Base-by-base conservation (phyloP, 805 yeast genomes). In the Lipomyces spencermartinsiae region DNA sequence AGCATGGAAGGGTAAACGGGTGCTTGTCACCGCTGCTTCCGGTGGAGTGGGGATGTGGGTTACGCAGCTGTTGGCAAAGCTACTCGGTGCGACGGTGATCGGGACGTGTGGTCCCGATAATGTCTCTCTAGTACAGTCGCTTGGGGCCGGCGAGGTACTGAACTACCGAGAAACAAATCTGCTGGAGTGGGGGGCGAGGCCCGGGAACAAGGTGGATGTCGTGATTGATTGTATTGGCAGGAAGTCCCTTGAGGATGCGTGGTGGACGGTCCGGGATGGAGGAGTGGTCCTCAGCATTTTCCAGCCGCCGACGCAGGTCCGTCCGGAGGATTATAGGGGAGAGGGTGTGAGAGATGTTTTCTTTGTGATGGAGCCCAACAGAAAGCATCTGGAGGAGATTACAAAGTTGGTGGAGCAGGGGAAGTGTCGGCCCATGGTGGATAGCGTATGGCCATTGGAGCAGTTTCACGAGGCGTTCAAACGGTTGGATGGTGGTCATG, bases 11-110 rank as follows among this genome's bases (percentile, higher is more conserved):
- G 49, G 60, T 12, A 16, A 34, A 12, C 22, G 60, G 29, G 60
- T 58, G 33, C 43, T 58, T 5, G 60, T 58, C 25, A 58, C 37
- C 1, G 60, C 25, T 7, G 60, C 60, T 58, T 16, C 60, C 19
- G 60, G 60, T 6, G 60, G 60, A 14, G 60, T 58, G 19, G 60
- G 60, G 16, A 34, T n/a, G 8, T 33, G 37, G 60, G 60, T 35
- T n/a, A 34, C 25, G 37, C 60, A 58, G 43, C n/a, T n/a, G n/a
- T 19, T 54, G 12, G 43, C 43, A 6, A 10, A 12, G 10, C 43
- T 31, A 49, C 43, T 25, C 6, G 43, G 60, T 6, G 60, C 43
- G 12, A 19, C 43, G 2, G 60, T 58, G n/a, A 19, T 58, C 25
- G 60, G 25, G 22, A 19, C 49, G 22, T 58, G 49, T 34, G 19